These are phyloP conservation scores for Gomphus bonarii DNA, from an alignment of 1,284 basidiomycete species.

Conservation along the genomic window DNA sequence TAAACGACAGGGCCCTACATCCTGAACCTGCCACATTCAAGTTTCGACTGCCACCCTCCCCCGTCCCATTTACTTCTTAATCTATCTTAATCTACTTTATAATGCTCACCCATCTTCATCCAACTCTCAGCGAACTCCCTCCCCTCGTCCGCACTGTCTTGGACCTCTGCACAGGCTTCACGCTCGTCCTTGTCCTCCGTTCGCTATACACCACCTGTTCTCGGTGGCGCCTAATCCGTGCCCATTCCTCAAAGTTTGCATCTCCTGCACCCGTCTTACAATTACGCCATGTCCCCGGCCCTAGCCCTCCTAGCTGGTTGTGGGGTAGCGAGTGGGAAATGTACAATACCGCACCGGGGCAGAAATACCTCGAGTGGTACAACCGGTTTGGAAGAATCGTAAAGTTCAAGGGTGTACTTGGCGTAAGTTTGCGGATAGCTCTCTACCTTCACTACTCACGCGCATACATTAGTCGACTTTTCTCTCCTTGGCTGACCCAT, in stretches of 20 bases:
- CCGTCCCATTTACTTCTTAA: background rate
- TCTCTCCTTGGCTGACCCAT: conserved; percentile 12
- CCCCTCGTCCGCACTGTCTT: background rate
- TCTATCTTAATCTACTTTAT: background rate
- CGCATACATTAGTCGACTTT: conserved; percentile 7
- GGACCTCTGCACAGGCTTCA: conserved; percentile 9
- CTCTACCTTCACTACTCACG: background rate
- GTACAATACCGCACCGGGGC: conserved; percentile 12
- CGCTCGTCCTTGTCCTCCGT: conserved; percentile 3
- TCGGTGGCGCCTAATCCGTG: conserved; percentile 2
- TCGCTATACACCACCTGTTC: background rate
- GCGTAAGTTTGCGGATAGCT: conserved; percentile 7
- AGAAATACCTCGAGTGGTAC: conserved; percentile 13
- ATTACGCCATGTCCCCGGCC: conserved; percentile 8
- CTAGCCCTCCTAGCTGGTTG: conserved; percentile 9
- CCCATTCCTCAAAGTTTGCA: background rate
- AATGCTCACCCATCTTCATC: conserved; percentile 6
- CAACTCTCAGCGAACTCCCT: background rate
- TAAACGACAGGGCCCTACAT: background rate
- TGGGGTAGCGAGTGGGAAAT: conserved; percentile 14
- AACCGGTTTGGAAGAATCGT: conserved; percentile 10
- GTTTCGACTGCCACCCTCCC: too few relatives aligned
- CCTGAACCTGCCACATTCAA: background rate
- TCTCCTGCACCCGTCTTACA: background rate
- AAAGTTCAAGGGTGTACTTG: conserved; percentile 12